A percentile compares a stretch with the other conserved stretches of the same genome.
Evolutionary conservation across 176 grass and related monocot species (phyloP).

Genomic region (Leersia perrieri): DNA sequence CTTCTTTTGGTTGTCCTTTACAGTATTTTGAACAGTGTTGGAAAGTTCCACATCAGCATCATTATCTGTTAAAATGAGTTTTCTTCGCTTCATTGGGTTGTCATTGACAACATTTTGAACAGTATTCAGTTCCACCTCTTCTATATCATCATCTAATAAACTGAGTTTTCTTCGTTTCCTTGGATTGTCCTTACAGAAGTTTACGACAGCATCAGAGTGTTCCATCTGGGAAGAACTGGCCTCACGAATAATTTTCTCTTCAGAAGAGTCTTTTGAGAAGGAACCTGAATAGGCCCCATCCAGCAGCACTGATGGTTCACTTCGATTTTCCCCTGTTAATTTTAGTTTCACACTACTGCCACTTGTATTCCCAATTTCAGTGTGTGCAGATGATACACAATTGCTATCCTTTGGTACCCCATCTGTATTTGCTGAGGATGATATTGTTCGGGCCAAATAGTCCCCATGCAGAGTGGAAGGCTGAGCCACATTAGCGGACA

Average conservation of each 20-base stretch:
- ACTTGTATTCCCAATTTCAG: conserved; percentile 3
- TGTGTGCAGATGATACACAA: background rate
- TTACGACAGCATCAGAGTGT: background rate
- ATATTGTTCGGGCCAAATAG: background rate
- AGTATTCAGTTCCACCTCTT: background rate
- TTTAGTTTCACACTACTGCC: background rate
- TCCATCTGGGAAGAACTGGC: background rate
- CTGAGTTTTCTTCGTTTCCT: conserved; percentile 10
- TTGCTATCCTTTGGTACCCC: background rate
- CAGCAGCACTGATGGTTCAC: conserved; percentile 1
- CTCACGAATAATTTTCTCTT: background rate
- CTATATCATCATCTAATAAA: background rate
- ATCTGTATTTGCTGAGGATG: conserved; percentile 8
- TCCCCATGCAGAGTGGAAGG: background rate
- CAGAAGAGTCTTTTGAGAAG: background rate
- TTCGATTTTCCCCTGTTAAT: conserved; percentile 6
- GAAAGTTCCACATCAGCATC: conserved; percentile 19
- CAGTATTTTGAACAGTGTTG: background rate
- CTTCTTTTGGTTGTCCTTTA: conserved; percentile 15
- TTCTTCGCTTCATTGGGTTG: conserved; percentile 4
- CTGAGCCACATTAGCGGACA: background rate
- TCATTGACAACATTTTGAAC: conserved; percentile 1
- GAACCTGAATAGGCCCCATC: background rate
- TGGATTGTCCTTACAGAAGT: conserved; percentile 20
- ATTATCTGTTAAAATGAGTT: conserved; percentile 1